Evolutionary conservation across 495 filamentous ascomycete genomes (phyloP), one percentile per base, ranked within the genome.

Genomic region (Aspergillus asperescens): DNA sequence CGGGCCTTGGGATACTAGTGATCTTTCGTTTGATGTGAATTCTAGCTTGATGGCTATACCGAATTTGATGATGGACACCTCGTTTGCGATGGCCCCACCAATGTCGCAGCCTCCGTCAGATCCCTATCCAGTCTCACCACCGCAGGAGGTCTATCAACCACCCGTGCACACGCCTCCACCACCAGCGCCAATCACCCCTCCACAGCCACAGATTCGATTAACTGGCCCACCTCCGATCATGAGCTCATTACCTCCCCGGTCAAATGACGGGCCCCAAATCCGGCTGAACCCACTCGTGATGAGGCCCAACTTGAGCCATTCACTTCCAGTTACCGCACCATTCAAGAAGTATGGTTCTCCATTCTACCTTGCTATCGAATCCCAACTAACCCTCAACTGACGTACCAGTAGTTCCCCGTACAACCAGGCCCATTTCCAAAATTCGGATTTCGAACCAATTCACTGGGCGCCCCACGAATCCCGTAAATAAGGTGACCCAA

Each of bases 391-490:
- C 53, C 76, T 74, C 53, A 74, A 81, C 80, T 50, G 73, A 75
- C 35, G 74, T 75, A 6, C 78, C 79, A 25, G 12, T 51, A 85
- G 80, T 56, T 77, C 74, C 20, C 85, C 88, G 20, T 91, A 87
- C 68, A 91, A 91, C 58, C 82, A 82, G 42, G 87, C 87, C 2
- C 89, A 94, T 68, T 92, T 86, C 68, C 84, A 86, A 56, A 92
- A 90, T 60, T 77, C 83, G 48, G 85, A 92, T 59, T 94, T 94
- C 57, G 88, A 91, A 57, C 89, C 89, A 6, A 77, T 77, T 19
- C 72, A 75, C 51, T 77, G 65, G 62, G 70, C 67, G 46, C 73
- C 73, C 12, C 61, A 58, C 48, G 70, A 74, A 16, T 66, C 61
- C 38, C 62, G 65, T 34, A 64, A 65, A 64, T 63, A 55, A 55